phyloP scores from a whole-genome alignment of 192 early-diverging fungal species.

The Backusella macrospora region DNA sequence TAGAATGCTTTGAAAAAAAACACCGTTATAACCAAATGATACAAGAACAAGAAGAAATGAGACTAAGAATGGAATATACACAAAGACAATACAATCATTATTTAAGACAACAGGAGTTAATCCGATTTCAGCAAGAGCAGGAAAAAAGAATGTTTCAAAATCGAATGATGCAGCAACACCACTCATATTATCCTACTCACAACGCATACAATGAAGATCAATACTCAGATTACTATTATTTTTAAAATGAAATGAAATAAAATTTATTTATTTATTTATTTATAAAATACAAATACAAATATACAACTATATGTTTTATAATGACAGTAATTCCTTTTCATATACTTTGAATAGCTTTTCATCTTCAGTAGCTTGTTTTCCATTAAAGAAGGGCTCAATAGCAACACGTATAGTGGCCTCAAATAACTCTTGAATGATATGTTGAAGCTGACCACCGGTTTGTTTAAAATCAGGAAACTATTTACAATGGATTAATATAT shows the following conservation, averaged over 20 bases:
- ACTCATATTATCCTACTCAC: not conserved
- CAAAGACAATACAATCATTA: slow-evolving; percentile 2
- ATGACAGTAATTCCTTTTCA: slow-evolving; percentile 31
- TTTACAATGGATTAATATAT: too few species aligned
- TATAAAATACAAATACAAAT: not conserved
- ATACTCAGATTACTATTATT: not conserved
- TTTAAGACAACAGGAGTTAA: not conserved
- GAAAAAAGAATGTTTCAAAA: slow-evolving; percentile 4
- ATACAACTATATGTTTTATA: not conserved
- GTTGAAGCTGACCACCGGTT: slow-evolving; percentile 53
- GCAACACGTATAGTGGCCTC: slow-evolving; percentile 47
- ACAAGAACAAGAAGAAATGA: not conserved
- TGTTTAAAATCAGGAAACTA: slow-evolving; percentile 73
- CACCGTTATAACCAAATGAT: slow-evolving; percentile 7
- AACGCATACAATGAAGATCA: not conserved
- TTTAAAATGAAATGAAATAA: too few species aligned
- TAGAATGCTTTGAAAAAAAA: slow-evolving; percentile 1
- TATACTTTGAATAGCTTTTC: slow-evolving; percentile 33
- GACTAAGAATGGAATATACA: not conserved
- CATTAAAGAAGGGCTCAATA: slow-evolving; percentile 40
- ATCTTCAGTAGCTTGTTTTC: not conserved
- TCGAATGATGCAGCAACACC: not conserved
- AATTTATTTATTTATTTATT: not conserved
- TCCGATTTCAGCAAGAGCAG: not conserved
- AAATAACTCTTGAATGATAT: slow-evolving; percentile 64